These are phyloP conservation scores for Zelonia costaricensis DNA, from an alignment of 208 protist species.

Conservation along the genomic window DNA sequence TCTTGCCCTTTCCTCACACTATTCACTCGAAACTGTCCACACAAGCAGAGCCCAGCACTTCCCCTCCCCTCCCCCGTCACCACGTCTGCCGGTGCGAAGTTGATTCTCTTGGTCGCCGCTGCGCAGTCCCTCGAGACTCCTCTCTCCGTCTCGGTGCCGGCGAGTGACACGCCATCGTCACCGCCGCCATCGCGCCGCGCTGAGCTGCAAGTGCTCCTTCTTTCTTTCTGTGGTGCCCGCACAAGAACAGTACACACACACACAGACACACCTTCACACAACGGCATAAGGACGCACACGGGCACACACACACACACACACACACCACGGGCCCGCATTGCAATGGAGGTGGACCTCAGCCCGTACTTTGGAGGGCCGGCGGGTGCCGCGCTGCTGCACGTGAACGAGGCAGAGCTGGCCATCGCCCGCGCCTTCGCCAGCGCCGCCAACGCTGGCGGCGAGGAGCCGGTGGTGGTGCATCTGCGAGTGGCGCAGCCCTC, in stretches of 20 bases:
- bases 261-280: not conserved
- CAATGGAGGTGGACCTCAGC: slow-evolving; percentile 19
- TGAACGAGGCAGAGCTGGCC: slow-evolving; percentile 23
- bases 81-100: too few relatives aligned
- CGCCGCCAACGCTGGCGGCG: slow-evolving; percentile 23
- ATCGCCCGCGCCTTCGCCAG: slow-evolving; percentile 34
- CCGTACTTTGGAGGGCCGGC: slow-evolving; percentile 4
- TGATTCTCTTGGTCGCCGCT: too few relatives aligned
- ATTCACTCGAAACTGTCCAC: too few relatives aligned
- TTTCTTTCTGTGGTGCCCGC: too few relatives aligned
- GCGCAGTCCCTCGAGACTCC: too few relatives aligned
- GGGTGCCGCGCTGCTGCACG: slow-evolving; percentile 1
- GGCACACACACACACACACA: not conserved
- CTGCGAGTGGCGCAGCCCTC: not conserved
- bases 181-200: too few relatives aligned
- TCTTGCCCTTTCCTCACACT: too few relatives aligned
- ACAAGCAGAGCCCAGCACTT: too few relatives aligned
- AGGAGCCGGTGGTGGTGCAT: slow-evolving; percentile 1
- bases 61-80: too few relatives aligned
- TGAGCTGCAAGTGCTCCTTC: too few relatives aligned
- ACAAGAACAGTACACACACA: not conserved
- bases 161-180: too few relatives aligned
- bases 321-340: not conserved
- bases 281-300: not conserved
- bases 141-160: too few relatives aligned